phyloP scores from a whole-genome alignment of 208 protist genomes.

The Acanthamoeba divionensis region DNA sequence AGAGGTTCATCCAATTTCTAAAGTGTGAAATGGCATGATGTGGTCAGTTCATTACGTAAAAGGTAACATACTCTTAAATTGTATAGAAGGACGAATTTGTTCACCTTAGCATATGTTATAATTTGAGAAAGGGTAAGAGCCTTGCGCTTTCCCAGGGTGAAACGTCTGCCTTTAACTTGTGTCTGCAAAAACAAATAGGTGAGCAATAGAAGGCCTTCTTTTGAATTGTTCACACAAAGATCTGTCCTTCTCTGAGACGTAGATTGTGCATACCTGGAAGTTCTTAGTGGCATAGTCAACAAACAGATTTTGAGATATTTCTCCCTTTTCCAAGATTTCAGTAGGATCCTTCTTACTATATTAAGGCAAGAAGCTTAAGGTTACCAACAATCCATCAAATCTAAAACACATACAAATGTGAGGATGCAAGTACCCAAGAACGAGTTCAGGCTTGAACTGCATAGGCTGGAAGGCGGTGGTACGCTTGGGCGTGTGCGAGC shows the following conservation, averaged over 20 bases:
- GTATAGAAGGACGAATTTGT: too few relatives aligned
- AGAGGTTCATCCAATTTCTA: neutral
- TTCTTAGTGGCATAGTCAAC: constrained; percentile 30
- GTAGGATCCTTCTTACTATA: constrained; percentile 7
- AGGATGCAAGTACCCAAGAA: neutral
- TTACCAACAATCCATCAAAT: neutral
- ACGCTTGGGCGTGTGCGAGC: neutral
- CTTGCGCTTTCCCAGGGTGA: neutral
- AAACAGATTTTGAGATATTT: constrained; percentile 4
- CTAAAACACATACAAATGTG: neutral
- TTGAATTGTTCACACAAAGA: too few relatives aligned
- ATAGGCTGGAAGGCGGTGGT: constrained; percentile 9
- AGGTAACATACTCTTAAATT: too few relatives aligned
- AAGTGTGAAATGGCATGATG: too few relatives aligned
- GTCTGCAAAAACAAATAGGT: neutral
- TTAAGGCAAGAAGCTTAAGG: neutral
- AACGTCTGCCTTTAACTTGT: neutral
- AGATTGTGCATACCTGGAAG: neutral
- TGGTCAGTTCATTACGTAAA: too few relatives aligned
- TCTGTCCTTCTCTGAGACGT: too few relatives aligned
- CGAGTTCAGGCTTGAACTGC: constrained; percentile 23
- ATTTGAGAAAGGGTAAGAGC: neutral
- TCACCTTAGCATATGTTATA: neutral
- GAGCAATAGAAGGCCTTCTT: neutral
- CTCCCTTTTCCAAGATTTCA: neutral